phyloP scores from a whole-genome alignment of 345 rosid species.

The Pelargonium nanum region DNA sequence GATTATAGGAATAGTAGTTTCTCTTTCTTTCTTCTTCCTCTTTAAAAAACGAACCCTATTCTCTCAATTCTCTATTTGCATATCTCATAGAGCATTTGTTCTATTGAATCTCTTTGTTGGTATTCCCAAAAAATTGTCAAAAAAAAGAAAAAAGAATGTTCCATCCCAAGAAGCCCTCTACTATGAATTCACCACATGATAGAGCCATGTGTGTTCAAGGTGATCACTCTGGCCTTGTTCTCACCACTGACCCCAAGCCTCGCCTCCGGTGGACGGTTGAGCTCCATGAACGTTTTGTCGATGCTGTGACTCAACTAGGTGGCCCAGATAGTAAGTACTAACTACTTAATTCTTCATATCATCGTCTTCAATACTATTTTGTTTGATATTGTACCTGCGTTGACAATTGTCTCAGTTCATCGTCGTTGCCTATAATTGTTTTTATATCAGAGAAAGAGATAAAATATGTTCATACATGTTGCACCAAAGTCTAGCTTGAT shows the following conservation, averaged over 20 bases:
- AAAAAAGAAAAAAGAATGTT: slow-evolving; percentile 54
- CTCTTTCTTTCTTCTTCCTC: slow-evolving; percentile 20
- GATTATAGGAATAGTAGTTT: neutral
- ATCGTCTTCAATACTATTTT: neutral
- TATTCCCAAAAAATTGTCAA: slow-evolving; percentile 19
- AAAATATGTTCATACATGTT: neutral
- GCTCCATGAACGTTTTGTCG: slow-evolving; percentile 98
- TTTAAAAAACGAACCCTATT: slow-evolving; percentile 75
- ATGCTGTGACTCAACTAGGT: slow-evolving; percentile 96
- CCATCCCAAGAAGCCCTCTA: slow-evolving; percentile 85
- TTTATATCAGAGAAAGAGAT: neutral
- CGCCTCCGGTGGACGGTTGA: slow-evolving; percentile 99
- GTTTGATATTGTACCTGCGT: neutral
- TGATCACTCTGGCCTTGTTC: slow-evolving; percentile 97
- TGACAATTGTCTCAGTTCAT: neutral
- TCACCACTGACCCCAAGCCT: slow-evolving; percentile 99
- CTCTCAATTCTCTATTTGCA: slow-evolving; percentile 23
- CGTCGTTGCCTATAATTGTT: neutral
- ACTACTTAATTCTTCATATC: neutral
- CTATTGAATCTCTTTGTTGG: slow-evolving; percentile 46
- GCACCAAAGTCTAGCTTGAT: neutral
- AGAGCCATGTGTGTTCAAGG: slow-evolving; percentile 95
- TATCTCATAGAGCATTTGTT: slow-evolving; percentile 90
- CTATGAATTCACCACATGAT: slow-evolving; percentile 78
- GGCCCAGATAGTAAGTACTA: slow-evolving; percentile 80